Evolutionary conservation across 2,329 filamentous ascomycete species (phyloP).

Genomic region (Xylariaceae sp.): DNA sequence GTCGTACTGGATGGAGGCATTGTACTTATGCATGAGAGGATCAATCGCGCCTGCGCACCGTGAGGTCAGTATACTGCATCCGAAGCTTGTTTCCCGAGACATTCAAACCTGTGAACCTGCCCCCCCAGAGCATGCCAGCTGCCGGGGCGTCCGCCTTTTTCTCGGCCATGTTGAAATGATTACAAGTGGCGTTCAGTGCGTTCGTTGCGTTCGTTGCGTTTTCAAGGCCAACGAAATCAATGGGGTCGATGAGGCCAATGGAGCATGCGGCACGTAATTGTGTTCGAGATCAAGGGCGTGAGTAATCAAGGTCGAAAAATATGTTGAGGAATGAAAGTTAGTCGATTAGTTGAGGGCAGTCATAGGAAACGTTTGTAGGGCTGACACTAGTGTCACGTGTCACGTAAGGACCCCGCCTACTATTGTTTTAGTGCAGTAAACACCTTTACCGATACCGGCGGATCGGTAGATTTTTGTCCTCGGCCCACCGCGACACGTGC

Average conservation of each 20-base stretch:
- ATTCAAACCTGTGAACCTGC: slow-evolving; percentile 62
- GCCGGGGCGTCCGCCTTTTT: no score
- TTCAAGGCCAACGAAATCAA: slow-evolving; percentile 19
- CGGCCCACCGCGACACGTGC: slow-evolving; percentile 80
- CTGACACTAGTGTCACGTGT: slow-evolving; percentile 12
- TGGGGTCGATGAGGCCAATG: slow-evolving; percentile 18
- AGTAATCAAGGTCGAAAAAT: slow-evolving; percentile 1
- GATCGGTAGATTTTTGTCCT: no score
- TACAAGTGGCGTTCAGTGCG: no score
- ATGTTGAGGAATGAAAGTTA: no score
- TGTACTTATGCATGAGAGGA: slow-evolving; percentile 86
- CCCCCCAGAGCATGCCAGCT: slow-evolving; percentile 68
- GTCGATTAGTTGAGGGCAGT: no score
- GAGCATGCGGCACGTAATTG: slow-evolving; percentile 11
- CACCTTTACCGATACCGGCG: no score
- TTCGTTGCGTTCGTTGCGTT: slow-evolving; percentile 20
- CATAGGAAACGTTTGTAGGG: slow-evolving; percentile 22
- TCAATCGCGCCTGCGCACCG: slow-evolving; percentile 72
- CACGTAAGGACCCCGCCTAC: no score
- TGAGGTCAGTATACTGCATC: slow-evolving; percentile 39
- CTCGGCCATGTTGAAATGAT: no score
- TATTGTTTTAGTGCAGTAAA: no score
- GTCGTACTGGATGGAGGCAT: slow-evolving; percentile 81
- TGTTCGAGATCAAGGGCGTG: slow-evolving; percentile 9
- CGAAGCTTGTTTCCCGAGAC: slow-evolving; percentile 16